Conservation (phyloP, 495 filamentous ascomycete genomes). For the Penicillium cataractarum region DNA sequence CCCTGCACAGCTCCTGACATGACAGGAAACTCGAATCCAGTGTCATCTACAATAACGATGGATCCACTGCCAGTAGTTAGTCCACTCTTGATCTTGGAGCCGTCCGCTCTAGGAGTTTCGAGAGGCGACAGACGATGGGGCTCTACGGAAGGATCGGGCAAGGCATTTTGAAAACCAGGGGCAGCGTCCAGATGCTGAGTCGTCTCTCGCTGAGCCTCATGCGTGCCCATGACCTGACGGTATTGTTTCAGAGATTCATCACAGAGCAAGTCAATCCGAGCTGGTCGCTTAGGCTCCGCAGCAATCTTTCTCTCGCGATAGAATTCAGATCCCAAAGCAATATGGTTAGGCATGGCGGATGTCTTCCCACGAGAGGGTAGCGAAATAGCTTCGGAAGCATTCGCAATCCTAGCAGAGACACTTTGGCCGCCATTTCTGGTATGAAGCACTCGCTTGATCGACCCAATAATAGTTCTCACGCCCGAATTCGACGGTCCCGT, state of each 20-base stretch:
- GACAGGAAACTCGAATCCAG: slow-evolving; percentile 40
- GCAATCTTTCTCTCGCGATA: slow-evolving; percentile 49
- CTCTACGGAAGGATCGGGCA: slow-evolving; percentile 8
- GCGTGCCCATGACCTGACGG: slow-evolving; percentile 31
- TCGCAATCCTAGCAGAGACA: slow-evolving; percentile 44
- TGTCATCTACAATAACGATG: slow-evolving; percentile 81
- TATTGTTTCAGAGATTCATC: slow-evolving; percentile 74
- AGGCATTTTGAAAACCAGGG: slow-evolving; percentile 12
- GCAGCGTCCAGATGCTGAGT: slow-evolving; percentile 9
- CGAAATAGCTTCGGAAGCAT: slow-evolving; percentile 31
- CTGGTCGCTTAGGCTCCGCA: slow-evolving; percentile 37
- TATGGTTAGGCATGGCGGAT: slow-evolving; percentile 49
- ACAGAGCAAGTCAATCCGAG: slow-evolving; percentile 75
- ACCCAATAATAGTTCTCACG: slow-evolving; percentile 84
- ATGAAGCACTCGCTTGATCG: slow-evolving; percentile 84
- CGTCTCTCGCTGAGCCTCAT: slow-evolving; percentile 15
- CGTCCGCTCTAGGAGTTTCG: slow-evolving; percentile 10
- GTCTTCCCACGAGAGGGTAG: slow-evolving; percentile 41
- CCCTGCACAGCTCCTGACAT: slow-evolving; percentile 42
- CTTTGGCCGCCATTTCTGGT: slow-evolving; percentile 58
- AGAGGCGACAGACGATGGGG: slow-evolving; percentile 5
- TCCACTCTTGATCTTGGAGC: slow-evolving; percentile 52
- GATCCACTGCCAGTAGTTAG: slow-evolving; percentile 81
- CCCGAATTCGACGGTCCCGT: slow-evolving; percentile 56
- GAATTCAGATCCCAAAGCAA: slow-evolving; percentile 50